Evolutionary conservation across 176 grass and related monocot genomes (phyloP), one percentile per base, ranked within the genome.

Genomic region (Tuctoria greenei): DNA sequence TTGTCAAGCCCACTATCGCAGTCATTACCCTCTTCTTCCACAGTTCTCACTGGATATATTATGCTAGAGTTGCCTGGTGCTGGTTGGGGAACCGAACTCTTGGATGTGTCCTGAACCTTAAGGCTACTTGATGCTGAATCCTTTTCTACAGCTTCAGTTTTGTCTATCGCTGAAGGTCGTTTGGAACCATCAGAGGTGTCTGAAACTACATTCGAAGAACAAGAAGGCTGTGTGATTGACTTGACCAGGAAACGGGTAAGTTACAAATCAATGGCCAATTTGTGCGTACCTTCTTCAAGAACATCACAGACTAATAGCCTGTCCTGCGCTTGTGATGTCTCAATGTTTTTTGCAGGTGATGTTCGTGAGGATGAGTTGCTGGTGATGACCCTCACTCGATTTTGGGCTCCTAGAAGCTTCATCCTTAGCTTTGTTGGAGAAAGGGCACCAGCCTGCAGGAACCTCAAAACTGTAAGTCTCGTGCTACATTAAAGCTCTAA

Each of bases 401-500:
- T 92, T 42, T 88, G 84, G 27, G 89, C 66, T 40, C 79, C 88
- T 15, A 95, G 42, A 43, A 98, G 87, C 79, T 92, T 98, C 91
- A 98, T 92, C 54, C 95, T 88, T 67, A 95, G 64, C 73, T 95
- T 98, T 75, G 84, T 98, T 1, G 95, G 95, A 67, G 95, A 98
- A 74, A 92, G 91, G 8, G 90, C 87, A 64, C 95, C 91, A 6
- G 82, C 79, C 95, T 98, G 37, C 55, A 82, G 57, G 77, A 72
- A 79, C 31, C 61, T 10, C 74, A 37, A 70, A 69, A 39, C 34
- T 83, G 50, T 60, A 36, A 78, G 54, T n/a, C 27, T n/a, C 27
- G 47, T 66, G 35, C 52, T 39, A 37, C 15, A 54, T 44, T 34
- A 47, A 54, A 85, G 62, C 11, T 31, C 1, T 18, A 44, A 4